Conservation (phyloP, 352 stramenopile genomes). For the Globisporangium cylindrosporum region DNA sequence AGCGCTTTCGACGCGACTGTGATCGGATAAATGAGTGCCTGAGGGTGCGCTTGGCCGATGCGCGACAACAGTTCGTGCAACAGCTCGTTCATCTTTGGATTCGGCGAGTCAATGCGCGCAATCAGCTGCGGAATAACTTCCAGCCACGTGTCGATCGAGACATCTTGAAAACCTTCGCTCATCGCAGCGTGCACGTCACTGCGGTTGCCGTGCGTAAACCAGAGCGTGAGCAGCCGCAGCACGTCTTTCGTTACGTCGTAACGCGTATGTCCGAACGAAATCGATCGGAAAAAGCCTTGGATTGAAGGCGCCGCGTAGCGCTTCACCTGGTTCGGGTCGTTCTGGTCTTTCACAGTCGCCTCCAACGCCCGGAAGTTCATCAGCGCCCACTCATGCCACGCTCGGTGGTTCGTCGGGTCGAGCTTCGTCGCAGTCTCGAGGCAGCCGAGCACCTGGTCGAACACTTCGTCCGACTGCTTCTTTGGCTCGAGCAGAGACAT, state of each 20-base stretch:
- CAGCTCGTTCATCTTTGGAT: constrained; percentile 74
- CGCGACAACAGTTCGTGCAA: constrained; percentile 89
- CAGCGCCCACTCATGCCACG: constrained; percentile 98
- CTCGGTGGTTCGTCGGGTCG: constrained; percentile 93
- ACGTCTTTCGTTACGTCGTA: constrained; percentile 97
- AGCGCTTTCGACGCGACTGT: constrained; percentile 96
- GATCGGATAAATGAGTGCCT: constrained; percentile 99
- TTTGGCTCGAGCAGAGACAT: constrained; percentile 71
- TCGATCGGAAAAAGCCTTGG: constrained; percentile 97
- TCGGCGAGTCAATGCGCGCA: constrained; percentile 86
- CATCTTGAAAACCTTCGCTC: constrained; percentile 87
- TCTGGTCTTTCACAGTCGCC: constrained; percentile 51
- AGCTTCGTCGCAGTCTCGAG: constrained; percentile 80
- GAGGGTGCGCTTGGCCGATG: constrained; percentile 94
- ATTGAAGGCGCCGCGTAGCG: constrained; percentile 92
- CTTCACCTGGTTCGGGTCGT: constrained; percentile 41
- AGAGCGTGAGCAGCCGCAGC: constrained; percentile 97
- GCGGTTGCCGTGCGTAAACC: constrained; percentile 96
- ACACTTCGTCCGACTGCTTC: constrained; percentile 68
- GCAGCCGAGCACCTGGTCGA: constrained; percentile 77
- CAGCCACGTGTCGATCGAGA: constrained; percentile 98
- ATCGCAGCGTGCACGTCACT: constrained; percentile 86
- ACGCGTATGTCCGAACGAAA: constrained; percentile 93
- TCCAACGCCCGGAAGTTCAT: constrained; percentile 95
- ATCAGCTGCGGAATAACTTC: constrained; percentile 98